A percentile compares a stretch with the other conserved stretches of the same genome.
These are phyloP conservation scores for Fragilariopsis cylindrus DNA, from an alignment of 108 stramenopile species.

Conservation along the genomic window DNA sequence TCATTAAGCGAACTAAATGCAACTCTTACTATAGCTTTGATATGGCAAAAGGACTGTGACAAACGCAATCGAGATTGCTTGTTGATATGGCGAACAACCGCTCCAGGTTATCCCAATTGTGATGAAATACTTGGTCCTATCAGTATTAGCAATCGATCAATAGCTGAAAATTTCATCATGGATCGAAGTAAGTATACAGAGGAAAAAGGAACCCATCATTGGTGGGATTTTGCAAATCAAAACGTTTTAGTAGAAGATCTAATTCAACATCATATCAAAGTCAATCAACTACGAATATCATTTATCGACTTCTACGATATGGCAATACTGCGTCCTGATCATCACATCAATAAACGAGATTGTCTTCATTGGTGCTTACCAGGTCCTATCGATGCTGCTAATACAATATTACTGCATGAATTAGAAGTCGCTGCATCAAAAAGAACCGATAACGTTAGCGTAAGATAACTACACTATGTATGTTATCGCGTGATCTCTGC, in stretches of 20 bases:
- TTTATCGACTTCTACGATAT: constrained; percentile 21
- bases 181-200: neutral
- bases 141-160: neutral
- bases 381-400: constrained; percentile 11
- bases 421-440: constrained; percentile 4
- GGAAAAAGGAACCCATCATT: neutral
- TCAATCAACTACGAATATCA: neutral
- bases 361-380: constrained; percentile 19
- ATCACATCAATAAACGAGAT: constrained; percentile 10
- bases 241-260: constrained; percentile 2
- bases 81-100: constrained; percentile 16
- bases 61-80: neutral
- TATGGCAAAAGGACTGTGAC: constrained; percentile 23
- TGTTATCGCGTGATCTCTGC: no score
- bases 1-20: neutral
- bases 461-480: no score
- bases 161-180: neutral
- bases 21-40: neutral
- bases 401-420: constrained; percentile 12
- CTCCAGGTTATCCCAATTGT: constrained; percentile 19
- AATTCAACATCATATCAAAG: neutral
- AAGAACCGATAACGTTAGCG: neutral
- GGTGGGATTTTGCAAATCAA: constrained; percentile 17
- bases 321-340: constrained; percentile 17
- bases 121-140: constrained; percentile 6